Evolutionary conservation across 352 stramenopile genomes (phyloP).

Genomic region (Globisporangium takayamanum): DNA sequence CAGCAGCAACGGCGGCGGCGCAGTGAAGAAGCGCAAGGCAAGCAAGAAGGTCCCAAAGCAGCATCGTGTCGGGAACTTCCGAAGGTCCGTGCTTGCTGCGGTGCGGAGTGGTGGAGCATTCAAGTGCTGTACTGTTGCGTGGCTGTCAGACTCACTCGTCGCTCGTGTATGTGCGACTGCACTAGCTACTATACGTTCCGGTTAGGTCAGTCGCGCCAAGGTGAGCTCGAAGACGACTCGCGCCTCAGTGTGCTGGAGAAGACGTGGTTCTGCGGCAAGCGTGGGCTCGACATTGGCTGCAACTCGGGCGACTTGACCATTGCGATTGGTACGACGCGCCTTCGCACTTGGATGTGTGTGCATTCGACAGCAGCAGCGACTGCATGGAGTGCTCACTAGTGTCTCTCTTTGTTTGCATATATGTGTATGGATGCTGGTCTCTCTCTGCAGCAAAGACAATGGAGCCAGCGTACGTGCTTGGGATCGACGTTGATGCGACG

Average conservation of each 20-base stretch:
- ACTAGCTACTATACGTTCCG: constrained; percentile 75
- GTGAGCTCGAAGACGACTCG: constrained; percentile 47
- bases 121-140: too few species aligned
- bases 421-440: background rate
- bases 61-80: too few species aligned
- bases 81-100: too few species aligned
- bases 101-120: too few species aligned
- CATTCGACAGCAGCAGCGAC: background rate
- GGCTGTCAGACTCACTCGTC: too few species aligned
- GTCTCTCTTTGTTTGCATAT: background rate
- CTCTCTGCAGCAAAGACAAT: constrained; percentile 33
- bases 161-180: background rate
- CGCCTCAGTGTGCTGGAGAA: constrained; percentile 49
- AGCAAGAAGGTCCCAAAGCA: too few species aligned
- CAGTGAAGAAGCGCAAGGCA: too few species aligned
- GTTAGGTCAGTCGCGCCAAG: constrained; percentile 45
- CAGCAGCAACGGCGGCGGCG: too few species aligned
- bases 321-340: constrained; percentile 32
- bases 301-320: constrained; percentile 80
- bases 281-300: constrained; percentile 71
- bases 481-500: constrained; percentile 65
- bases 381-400: background rate
- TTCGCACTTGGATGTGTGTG: background rate
- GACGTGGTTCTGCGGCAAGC: constrained; percentile 62
- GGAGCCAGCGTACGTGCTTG: constrained; percentile 50